Percentiles rank a stretch among this genome's conserved stretches.
Evolutionary conservation across 2,329 filamentous ascomycete genomes (phyloP).

Genomic region (Aspergillus sp.): DNA sequence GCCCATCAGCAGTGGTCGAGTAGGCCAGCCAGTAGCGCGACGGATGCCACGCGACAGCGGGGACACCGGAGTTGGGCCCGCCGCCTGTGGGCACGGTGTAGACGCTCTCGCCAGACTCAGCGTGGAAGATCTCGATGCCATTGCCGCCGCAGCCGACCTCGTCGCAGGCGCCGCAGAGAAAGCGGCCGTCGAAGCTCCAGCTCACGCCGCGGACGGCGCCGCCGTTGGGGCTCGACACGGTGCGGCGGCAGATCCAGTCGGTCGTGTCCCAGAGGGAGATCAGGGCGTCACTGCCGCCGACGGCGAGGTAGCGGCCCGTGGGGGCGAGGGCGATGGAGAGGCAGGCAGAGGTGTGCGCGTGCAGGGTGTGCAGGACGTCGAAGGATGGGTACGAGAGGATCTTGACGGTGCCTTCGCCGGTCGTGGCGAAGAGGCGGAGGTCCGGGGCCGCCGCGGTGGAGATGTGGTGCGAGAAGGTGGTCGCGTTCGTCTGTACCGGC

Average conservation of each 20-base stretch:
- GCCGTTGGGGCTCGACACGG: slow-evolving; percentile 44
- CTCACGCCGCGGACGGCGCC: slow-evolving; percentile 48
- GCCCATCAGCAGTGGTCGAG: slow-evolving; percentile 44
- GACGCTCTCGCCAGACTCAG: slow-evolving; percentile 49
- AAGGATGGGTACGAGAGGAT: slow-evolving; percentile 49
- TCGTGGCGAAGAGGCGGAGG: slow-evolving; percentile 47
- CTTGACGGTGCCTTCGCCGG: slow-evolving; percentile 50
- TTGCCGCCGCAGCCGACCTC: slow-evolving; percentile 43
- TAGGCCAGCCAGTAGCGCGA: slow-evolving; percentile 51
- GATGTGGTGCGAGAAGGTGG: slow-evolving; percentile 47
- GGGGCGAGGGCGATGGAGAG: slow-evolving; percentile 47
- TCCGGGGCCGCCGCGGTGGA: slow-evolving; percentile 34
- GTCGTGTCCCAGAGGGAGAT: slow-evolving; percentile 53
- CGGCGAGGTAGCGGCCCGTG: slow-evolving; percentile 48
- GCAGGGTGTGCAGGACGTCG: slow-evolving; percentile 43
- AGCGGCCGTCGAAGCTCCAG: slow-evolving; percentile 52
- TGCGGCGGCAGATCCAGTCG: slow-evolving; percentile 51
- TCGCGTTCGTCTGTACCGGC: slow-evolving; percentile 49
- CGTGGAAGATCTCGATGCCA: slow-evolving; percentile 51
- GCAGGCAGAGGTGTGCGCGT: slow-evolving; percentile 51
- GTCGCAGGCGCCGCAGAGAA: slow-evolving; percentile 49
- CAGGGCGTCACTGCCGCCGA: slow-evolving; percentile 49
- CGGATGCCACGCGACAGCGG: slow-evolving; percentile 51
- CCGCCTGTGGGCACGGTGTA: slow-evolving; percentile 44
- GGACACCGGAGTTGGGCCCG: slow-evolving; percentile 36